Conservation (phyloP, 1,139 yeast genomes). For the Nakaseomyces bracarensis region DNA sequence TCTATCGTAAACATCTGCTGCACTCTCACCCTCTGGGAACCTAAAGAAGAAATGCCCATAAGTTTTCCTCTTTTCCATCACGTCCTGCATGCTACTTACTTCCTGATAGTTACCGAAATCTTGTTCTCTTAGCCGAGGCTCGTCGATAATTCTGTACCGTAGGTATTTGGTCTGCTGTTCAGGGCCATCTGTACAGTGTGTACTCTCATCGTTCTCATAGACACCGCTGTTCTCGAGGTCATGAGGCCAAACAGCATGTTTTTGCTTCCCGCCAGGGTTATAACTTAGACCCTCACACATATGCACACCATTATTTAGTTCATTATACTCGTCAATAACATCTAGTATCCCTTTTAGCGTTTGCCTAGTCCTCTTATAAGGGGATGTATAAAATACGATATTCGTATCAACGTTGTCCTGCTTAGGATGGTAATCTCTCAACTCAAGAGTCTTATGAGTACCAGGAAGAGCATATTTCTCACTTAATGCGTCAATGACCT, state of each 20-base stretch:
- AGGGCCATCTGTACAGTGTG: constrained; percentile 9
- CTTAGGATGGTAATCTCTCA: constrained; percentile 14
- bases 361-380: constrained; percentile 72
- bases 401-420: constrained; percentile 16
- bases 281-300: constrained; percentile 14
- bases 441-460: constrained; percentile 12
- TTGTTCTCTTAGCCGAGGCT: constrained; percentile 86
- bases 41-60: constrained; percentile 90
- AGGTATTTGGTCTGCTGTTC: constrained; percentile 33
- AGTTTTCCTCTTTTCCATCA: constrained; percentile 71
- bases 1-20: constrained; percentile 89
- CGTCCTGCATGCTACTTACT: constrained; percentile 47
- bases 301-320: constrained; percentile 14
- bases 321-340: constrained; percentile 42
- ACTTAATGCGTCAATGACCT: constrained; percentile 16
- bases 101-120: constrained; percentile 87
- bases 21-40: constrained; percentile 89
- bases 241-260: constrained; percentile 23
- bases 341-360: constrained; percentile 62
- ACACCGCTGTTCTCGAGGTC: constrained; percentile 18
- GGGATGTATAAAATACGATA: constrained; percentile 66
- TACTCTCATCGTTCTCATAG: constrained; percentile 20
- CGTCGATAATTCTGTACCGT: constrained; percentile 57
- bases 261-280: constrained; percentile 20
- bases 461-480: constrained; percentile 16